phyloP scores from a whole-genome alignment of 495 filamentous ascomycete species.

The Podospora pseudoanserina region DNA sequence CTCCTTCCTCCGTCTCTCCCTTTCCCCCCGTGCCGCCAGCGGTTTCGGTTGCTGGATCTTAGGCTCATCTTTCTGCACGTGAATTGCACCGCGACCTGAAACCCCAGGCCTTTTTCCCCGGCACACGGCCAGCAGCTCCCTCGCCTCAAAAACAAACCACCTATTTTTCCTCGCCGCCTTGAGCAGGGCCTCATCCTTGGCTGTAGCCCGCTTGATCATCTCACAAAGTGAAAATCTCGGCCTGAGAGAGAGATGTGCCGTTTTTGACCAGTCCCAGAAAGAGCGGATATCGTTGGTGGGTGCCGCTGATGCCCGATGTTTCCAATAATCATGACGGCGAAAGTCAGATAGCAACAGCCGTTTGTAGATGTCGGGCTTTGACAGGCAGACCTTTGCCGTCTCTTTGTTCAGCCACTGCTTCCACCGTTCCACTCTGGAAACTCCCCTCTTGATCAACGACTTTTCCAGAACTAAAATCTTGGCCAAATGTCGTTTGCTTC shows the following conservation, averaged over 20 bases:
- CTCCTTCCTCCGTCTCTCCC: neutral
- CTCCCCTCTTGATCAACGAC: neutral
- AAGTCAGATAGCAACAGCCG: neutral
- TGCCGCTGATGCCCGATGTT: neutral
- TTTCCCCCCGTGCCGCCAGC: neutral
- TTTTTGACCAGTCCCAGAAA: neutral
- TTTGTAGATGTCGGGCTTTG: neutral
- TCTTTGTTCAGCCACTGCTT: neutral
- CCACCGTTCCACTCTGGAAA: neutral
- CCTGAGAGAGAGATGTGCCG: neutral
- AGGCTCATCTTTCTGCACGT: neutral
- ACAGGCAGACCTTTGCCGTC: neutral
- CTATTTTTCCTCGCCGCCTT: neutral
- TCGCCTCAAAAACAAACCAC: neutral
- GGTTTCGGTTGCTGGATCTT: neutral
- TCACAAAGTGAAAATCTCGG: neutral
- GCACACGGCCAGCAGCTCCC: neutral
- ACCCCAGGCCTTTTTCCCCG: neutral
- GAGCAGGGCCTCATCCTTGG: neutral
- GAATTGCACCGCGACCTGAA: neutral
- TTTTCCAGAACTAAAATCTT: neutral
- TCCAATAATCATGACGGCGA: neutral
- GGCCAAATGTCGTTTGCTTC: neutral
- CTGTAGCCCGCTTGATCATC: neutral
- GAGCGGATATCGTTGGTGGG: neutral